These are phyloP conservation scores for Salix exigua DNA, from an alignment of 345 rosid genomes.

Conservation along the genomic window DNA sequence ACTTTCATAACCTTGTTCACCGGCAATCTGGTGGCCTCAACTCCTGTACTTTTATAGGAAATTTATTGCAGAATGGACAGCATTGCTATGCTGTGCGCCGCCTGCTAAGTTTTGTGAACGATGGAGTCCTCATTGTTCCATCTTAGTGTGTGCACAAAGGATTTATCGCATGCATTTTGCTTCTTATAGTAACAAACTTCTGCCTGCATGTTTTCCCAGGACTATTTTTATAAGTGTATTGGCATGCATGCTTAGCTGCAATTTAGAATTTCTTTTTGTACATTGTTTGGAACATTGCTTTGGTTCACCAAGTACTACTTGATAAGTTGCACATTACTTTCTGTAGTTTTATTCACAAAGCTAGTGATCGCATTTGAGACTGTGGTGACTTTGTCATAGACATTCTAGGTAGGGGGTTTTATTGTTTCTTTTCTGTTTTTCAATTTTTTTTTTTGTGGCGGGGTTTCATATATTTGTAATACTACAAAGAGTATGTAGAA, in stretches of 20 bases:
- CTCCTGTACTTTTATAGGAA: background rate
- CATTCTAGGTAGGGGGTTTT: background rate
- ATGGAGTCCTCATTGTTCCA: background rate
- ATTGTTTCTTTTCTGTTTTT: too few species aligned
- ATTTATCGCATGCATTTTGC: background rate
- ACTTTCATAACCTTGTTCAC: background rate
- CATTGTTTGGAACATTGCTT: background rate
- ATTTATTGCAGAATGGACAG: background rate
- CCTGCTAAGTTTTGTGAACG: background rate
- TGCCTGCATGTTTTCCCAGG: background rate
- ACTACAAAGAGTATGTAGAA: background rate
- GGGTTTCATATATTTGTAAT: background rate
- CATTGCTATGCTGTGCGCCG: background rate
- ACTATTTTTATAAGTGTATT: background rate
- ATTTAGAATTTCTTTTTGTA: background rate
- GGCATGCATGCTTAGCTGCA: background rate
- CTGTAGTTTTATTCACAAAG: background rate
- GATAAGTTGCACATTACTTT: background rate
- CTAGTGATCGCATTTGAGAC: background rate
- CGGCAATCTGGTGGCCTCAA: background rate
- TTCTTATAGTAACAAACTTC: background rate
- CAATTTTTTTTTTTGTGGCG: background rate
- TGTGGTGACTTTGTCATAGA: background rate
- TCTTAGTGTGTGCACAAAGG: background rate
- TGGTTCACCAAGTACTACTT: background rate